Base-by-base conservation (phyloP, 768 basidiomycete genomes). In the Naganishia randhawae region DNA sequence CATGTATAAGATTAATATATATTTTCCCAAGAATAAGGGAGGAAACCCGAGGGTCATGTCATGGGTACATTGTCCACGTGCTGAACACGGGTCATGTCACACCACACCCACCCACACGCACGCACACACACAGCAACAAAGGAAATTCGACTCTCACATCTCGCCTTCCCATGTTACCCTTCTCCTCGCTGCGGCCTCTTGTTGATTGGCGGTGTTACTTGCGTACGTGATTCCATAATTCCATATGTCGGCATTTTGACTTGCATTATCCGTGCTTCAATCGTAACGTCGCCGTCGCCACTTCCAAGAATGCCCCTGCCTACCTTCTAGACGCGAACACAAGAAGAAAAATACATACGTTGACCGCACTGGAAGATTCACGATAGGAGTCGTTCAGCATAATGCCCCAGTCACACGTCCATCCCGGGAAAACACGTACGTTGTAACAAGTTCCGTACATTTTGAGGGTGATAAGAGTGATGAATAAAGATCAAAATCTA, bases 121-220 rank as follows among this genome's bases (percentile, higher is more conserved):
- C 32, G 14, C 8, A n/a, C 27, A 27, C 50, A 54, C 50, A 39
- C 65, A 31, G 52, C 48, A 48, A 65, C 63, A 48, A 14, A 51
- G 37, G 52, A 33, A 39, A 66, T 35, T 67, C 66, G 65, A 67
- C 66, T 67, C 66, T 67, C 66, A 67, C 66, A 57, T 61, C 66
- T 61, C 57, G 57, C 33, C 57, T 5, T 5, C 57, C 57, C 57
- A 42, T 61, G 16, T n/a, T 41, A 25, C 57, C 57, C 57, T 61
- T 39, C 35, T 42, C 57, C 57, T 33, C 57, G 22, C 17, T 25
- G n/a, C 57, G 35, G 57, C 37, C 27, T 52, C 14, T 41, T n/a
- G 32, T 1, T 22, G 33, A 55, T 39, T 61, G 22, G 57, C 57
- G 25, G 8, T 25, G 8, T 8, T 22, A 22, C 6, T n/a, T 6